Conservation (phyloP, 345 rosid species). For the Camelina laxa region DNA sequence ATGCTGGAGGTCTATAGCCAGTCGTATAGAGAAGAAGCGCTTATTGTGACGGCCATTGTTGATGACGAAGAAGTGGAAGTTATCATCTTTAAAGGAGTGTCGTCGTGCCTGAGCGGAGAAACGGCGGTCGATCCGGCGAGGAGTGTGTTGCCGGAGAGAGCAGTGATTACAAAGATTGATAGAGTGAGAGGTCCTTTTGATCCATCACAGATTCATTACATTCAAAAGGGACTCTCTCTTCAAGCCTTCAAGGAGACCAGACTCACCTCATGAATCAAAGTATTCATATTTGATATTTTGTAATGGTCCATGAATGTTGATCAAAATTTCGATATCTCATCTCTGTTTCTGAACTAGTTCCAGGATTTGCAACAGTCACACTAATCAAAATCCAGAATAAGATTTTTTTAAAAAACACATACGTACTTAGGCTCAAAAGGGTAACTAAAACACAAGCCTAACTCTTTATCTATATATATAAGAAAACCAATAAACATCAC, state of each 20-base stretch:
- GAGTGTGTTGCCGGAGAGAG: constrained; percentile 78
- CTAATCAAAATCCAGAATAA: not conserved
- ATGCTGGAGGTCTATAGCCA: constrained; percentile 67
- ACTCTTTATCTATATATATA: constrained; percentile 10
- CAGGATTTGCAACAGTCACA: not conserved
- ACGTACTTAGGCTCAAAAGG: not conserved
- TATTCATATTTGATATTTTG: not conserved
- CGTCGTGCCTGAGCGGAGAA: constrained; percentile 71
- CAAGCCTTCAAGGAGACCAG: constrained; percentile 46
- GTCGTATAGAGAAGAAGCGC: constrained; percentile 68
- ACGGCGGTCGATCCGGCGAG: constrained; percentile 82
- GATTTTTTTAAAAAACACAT: not conserved
- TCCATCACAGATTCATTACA: constrained; percentile 65
- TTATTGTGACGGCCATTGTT: constrained; percentile 69
- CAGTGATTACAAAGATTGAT: constrained; percentile 65
- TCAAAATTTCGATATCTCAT: not conserved
- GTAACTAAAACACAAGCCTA: constrained; percentile 24
- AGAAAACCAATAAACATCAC: constrained; percentile 10
- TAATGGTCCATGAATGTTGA: not conserved
- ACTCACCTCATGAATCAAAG: not conserved
- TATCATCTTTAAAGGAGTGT: constrained; percentile 80
- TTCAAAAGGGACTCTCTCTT: constrained; percentile 65
- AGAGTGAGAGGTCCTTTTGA: constrained; percentile 81
- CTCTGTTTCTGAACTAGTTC: not conserved
- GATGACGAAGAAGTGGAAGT: constrained; percentile 67